Conservation (phyloP, 345 rosid genomes). For the Syzygium aromaticum region DNA sequence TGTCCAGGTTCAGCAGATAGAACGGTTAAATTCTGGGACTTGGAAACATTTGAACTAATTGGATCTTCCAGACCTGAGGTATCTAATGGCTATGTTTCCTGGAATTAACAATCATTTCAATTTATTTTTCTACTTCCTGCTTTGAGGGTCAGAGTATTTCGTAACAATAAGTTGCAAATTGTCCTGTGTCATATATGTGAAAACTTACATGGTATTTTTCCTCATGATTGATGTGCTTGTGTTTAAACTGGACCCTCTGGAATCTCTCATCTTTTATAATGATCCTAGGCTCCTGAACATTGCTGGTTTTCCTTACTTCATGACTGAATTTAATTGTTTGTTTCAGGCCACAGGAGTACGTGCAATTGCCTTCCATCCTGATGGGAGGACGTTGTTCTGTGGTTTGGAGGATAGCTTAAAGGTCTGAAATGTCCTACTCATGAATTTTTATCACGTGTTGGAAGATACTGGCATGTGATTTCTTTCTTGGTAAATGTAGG, state of each 20-base stretch:
- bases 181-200: neutral
- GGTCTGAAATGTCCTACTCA: conserved; percentile 36
- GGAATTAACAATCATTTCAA: neutral
- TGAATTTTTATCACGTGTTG: neutral
- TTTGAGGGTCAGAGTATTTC: neutral
- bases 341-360: conserved; percentile 79
- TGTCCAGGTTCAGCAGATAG: conserved; percentile 91
- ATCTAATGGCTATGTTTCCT: conserved; percentile 1
- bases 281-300: neutral
- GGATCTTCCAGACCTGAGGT: conserved; percentile 97
- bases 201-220: neutral
- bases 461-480: neutral
- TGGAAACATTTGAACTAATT: conserved; percentile 94
- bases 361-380: conserved; percentile 69
- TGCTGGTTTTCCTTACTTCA: neutral
- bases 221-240: neutral
- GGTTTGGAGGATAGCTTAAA: conserved; percentile 82
- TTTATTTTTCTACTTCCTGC: neutral
- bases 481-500: conserved; percentile 40
- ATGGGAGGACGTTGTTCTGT: conserved; percentile 82
- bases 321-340: neutral
- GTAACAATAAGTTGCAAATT: neutral
- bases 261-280: neutral
- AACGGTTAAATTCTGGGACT: conserved; percentile 98
- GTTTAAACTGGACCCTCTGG: neutral